Percentiles rank a stretch among this genome's conserved stretches.
These are phyloP conservation scores for Fomes fomentarius DNA, from an alignment of 1,284 basidiomycete genomes.

Conservation along the genomic window DNA sequence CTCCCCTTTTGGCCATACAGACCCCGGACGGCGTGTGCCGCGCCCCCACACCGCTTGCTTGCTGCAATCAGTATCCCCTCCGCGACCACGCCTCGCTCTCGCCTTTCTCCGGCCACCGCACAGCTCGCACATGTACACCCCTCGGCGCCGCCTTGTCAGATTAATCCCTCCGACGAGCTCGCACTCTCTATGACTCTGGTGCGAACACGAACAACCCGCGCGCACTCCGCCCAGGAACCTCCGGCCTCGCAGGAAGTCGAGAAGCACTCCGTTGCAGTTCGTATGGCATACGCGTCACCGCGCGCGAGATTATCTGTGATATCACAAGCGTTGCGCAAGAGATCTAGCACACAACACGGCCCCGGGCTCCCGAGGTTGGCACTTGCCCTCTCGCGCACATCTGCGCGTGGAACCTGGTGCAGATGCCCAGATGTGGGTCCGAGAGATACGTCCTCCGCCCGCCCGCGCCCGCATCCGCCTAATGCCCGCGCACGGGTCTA, in stretches of 20 bases:
- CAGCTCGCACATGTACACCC: background rate
- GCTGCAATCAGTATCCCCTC: too few species aligned
- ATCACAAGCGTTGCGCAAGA: slow-evolving; percentile 14
- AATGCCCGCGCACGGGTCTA: slow-evolving; percentile 8
- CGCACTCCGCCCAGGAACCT: slow-evolving; percentile 13
- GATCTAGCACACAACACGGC: slow-evolving; percentile 25
- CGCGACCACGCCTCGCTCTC: slow-evolving; percentile 11
- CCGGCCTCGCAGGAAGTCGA: slow-evolving; percentile 27
- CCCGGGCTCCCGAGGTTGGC: slow-evolving; percentile 23
- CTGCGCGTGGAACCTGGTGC: slow-evolving; percentile 7
- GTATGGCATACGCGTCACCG: background rate
- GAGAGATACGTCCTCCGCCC: background rate
- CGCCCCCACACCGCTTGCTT: background rate
- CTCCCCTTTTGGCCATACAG: slow-evolving; percentile 17
- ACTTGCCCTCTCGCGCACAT: slow-evolving; percentile 11
- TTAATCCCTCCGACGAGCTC: slow-evolving; percentile 9
- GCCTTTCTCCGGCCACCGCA: slow-evolving; percentile 13
- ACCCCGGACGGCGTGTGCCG: slow-evolving; percentile 24
- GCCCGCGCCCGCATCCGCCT: background rate
- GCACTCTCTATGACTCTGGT: slow-evolving; percentile 1
- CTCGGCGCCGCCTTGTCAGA: background rate
- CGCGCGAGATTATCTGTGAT: slow-evolving; percentile 26
- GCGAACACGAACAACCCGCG: background rate
- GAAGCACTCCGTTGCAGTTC: slow-evolving; percentile 22
- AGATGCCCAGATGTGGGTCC: slow-evolving; percentile 17